Evolutionary conservation across 2,329 filamentous ascomycete species (phyloP), one percentile per base, ranked within the genome.

Genomic region (Fusarium compactum): DNA sequence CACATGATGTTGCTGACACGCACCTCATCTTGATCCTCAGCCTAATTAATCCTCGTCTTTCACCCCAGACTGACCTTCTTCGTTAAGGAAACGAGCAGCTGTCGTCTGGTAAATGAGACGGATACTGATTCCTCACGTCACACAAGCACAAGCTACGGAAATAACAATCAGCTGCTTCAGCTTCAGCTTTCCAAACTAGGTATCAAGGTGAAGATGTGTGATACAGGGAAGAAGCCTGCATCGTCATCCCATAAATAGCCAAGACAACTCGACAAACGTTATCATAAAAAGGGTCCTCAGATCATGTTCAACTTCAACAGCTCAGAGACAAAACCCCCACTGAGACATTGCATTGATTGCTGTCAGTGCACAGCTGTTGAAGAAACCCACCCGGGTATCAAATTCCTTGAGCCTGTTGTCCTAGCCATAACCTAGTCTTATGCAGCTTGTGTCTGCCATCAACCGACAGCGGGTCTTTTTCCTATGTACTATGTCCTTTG

Each of bases 1-100:
- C 69, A 71, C 69, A 72, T 70, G 65, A 71, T 72, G 52, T 55
- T 48, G 58, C 62, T 60, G 62, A 58, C 58, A 72, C 62, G 69
- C 69, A 53, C 54, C 65, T 67, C 57, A 71, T 72, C 65, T 40
- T 53, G 24, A 43, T 29, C 50, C 50, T 53, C 50, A 25, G 34
- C 34, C 34, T 38, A 38, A 38, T 38, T n/a, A 6, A 38, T 29
- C 18, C 34, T 43, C 47, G 22, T 51, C 18, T 15, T 22, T 51
- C 14, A 27, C 24, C 24, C 50, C 32, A 20, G 32, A 20, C 45
- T 27, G 27, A n/a, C 9, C 30, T 22, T n/a, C 9, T 22, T 6
- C 9, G 18, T 5, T 29, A 47, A 20, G 18, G 45, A 20, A 29
- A 29, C 45, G 27, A 20, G 45, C 25, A 20, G 18, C 22, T 20